Base-by-base conservation (phyloP, 208 protist genomes). In the Novymonas esmeraldas region DNA sequence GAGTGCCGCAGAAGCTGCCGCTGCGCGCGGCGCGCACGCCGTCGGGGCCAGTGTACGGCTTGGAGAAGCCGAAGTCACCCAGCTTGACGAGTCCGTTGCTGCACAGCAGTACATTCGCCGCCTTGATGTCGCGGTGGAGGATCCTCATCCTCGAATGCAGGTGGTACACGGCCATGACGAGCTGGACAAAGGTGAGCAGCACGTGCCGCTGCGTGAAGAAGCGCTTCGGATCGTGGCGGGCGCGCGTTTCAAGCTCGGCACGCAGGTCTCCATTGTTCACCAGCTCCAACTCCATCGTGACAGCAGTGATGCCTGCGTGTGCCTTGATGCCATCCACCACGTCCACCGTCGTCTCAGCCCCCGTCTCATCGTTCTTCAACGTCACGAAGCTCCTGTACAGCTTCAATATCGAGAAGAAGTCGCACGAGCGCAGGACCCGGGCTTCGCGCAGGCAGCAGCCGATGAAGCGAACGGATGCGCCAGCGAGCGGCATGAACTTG, bases 71-170 rank as follows among this genome's bases (percentile, higher is more conserved):
- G 66, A 97, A 97, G 65, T 97, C 92, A 7, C 83, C 92, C 5
- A 97, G 62, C 65, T 97, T 97, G 33, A 93, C 75, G 9, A 92
- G 64, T 7, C 92, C 92, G 52, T 87, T 87, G 58, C 77, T 87
- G 65, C 71, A 89, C 0, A 97, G 64, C 22, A 97, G 66, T 13
- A 97, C 82, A 64, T 97, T 97, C 5, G 80, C 89, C 39, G 81
- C 82, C 73, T 96, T 96, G 48, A 96, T 82, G 51, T 96, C 91
- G 51, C 91, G 84, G 62, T 97, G 92, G 61, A 90, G 54, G 2
- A 97, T 85, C 59, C 95, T 94, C 50, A 79, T 55, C 49, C 85
- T 73, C 22, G 65, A 78, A 70, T 97, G 94, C 13, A 97, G 60
- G 67, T 97, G 85, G 70, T 94, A 56, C 0, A 97, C 70, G 13